Percentiles rank a stretch among this genome's conserved stretches.
phyloP scores from a whole-genome alignment of 2,329 filamentous ascomycete genomes.

The Ascochyta fabae region DNA sequence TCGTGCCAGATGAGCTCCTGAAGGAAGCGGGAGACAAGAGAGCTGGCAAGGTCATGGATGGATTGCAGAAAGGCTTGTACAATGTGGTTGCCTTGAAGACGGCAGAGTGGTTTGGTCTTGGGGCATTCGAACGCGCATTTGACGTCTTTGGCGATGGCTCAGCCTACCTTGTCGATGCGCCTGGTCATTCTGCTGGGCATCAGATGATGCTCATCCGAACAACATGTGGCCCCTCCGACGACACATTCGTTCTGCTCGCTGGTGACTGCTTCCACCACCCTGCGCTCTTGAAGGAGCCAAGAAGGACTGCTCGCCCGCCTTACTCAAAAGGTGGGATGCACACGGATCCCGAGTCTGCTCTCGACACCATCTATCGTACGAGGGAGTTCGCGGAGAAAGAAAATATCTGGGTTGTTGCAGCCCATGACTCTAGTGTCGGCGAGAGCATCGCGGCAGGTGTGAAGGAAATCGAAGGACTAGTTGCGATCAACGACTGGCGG shows the following conservation, averaged over 20 bases:
- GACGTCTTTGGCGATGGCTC: slow-evolving; percentile 59
- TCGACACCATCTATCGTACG: slow-evolving; percentile 37
- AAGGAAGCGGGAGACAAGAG: slow-evolving; percentile 30
- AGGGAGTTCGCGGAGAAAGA: slow-evolving; percentile 29
- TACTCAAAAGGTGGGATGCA: slow-evolving; percentile 40
- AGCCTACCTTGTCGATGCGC: slow-evolving; percentile 58
- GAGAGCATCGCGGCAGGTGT: slow-evolving; percentile 27
- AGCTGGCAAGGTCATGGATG: slow-evolving; percentile 33
- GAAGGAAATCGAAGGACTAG: slow-evolving; percentile 34
- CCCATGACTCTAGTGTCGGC: slow-evolving; percentile 40
- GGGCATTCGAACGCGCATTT: slow-evolving; percentile 53
- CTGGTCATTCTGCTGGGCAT: slow-evolving; percentile 61
- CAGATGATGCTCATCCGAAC: slow-evolving; percentile 50
- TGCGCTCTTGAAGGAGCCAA: slow-evolving; percentile 35
- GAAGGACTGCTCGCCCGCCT: slow-evolving; percentile 37
- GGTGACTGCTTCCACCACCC: slow-evolving; percentile 45
- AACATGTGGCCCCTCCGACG: slow-evolving; percentile 11
- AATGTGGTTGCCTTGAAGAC: slow-evolving; percentile 36
- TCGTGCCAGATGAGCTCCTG: slow-evolving; percentile 39
- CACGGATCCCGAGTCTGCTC: slow-evolving; percentile 33
- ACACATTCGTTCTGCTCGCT: slow-evolving; percentile 40
- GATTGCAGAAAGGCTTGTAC: slow-evolving; percentile 34
- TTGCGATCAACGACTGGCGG: slow-evolving; percentile 34
- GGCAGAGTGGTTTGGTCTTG: slow-evolving; percentile 47
- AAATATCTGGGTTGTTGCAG: slow-evolving; percentile 41